Evolutionary conservation across 192 early-diverging fungal genomes (phyloP).

Genomic region (Coemansia sp.): DNA sequence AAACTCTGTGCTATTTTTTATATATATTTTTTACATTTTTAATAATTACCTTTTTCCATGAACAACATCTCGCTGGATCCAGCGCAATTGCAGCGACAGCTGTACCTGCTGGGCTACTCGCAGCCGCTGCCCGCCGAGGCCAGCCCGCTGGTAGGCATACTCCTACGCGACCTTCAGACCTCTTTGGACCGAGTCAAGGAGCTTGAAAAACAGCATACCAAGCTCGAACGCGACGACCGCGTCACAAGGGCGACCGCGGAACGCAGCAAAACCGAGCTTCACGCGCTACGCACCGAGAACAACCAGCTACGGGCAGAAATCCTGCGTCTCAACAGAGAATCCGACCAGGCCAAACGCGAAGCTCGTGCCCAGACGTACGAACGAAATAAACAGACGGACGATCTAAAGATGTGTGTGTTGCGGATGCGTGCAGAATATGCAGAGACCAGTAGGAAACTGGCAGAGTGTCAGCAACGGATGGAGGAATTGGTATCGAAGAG

Average conservation of each 20-base stretch:
- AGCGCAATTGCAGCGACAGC: slow-evolving; percentile 45
- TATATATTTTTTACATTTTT: background rate
- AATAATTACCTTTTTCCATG: background rate
- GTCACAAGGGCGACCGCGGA: slow-evolving; percentile 18
- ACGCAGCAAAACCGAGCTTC: slow-evolving; percentile 21
- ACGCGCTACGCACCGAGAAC: slow-evolving; percentile 43
- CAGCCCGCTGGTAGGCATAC: slow-evolving; percentile 22
- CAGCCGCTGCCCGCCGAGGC: slow-evolving; percentile 34
- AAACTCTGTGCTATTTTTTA: background rate
- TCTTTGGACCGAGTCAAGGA: slow-evolving; percentile 48
- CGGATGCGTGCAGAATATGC: slow-evolving; percentile 29
- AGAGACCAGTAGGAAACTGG: slow-evolving; percentile 17
- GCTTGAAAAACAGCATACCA: slow-evolving; percentile 20
- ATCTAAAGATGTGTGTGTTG: slow-evolving; percentile 37
- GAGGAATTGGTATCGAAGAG: slow-evolving; percentile 16
- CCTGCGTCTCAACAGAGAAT: slow-evolving; percentile 30
- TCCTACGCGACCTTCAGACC: slow-evolving; percentile 48
- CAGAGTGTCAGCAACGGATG: slow-evolving; percentile 25
- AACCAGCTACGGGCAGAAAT: slow-evolving; percentile 44
- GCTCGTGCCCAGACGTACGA: slow-evolving; percentile 27
- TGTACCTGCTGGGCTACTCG: slow-evolving; percentile 50
- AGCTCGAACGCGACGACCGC: slow-evolving; percentile 45
- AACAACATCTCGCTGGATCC: slow-evolving; percentile 34
- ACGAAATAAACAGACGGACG: slow-evolving; percentile 22
- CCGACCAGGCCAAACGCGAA: slow-evolving; percentile 26